Conservation (phyloP, 208 protist species). For the Phytomonas sp. region DNA sequence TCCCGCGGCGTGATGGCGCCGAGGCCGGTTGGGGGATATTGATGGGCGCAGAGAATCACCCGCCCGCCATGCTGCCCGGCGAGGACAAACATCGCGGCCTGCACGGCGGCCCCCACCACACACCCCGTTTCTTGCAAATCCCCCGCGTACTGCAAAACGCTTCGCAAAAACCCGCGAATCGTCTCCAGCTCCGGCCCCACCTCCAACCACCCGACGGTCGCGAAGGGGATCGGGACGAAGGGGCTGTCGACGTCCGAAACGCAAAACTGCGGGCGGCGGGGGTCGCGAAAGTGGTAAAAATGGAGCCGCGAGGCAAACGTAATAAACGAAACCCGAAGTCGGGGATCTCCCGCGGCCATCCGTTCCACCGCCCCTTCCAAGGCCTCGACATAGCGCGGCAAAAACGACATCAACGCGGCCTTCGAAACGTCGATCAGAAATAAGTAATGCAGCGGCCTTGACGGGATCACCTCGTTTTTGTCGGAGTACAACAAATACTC, state of each 20-base stretch:
- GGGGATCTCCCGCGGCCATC: conserved; percentile 64
- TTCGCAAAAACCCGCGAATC: conserved; percentile 40
- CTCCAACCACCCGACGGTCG: conserved; percentile 80
- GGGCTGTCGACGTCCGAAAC: conserved; percentile 81
- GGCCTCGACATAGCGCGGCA: conserved; percentile 67
- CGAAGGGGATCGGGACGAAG: conserved; percentile 89
- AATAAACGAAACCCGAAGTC: conserved; percentile 80
- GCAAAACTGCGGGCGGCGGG: conserved; percentile 63
- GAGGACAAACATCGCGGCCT: conserved; percentile 71
- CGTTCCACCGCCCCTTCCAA: conserved; percentile 46
- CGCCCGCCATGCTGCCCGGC: conserved; percentile 64
- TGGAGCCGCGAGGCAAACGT: conserved; percentile 82
- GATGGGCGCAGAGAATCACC: conserved; percentile 55
- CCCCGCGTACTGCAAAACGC: conserved; percentile 16
- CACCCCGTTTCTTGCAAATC: conserved; percentile 51
- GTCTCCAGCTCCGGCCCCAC: conserved; percentile 54
- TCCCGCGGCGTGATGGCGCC: conserved; percentile 67
- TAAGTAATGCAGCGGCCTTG: conserved; percentile 72
- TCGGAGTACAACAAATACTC: conserved; percentile 63
- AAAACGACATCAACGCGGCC: conserved; percentile 42
- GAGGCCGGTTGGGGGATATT: conserved; percentile 49
- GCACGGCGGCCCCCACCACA: conserved; percentile 70
- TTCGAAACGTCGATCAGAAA: conserved; percentile 80
- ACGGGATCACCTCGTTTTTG: conserved; percentile 23
- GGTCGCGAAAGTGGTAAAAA: conserved; percentile 84